Base-by-base conservation (phyloP, 768 basidiomycete genomes). In the Chlorophyllum brunneum region DNA sequence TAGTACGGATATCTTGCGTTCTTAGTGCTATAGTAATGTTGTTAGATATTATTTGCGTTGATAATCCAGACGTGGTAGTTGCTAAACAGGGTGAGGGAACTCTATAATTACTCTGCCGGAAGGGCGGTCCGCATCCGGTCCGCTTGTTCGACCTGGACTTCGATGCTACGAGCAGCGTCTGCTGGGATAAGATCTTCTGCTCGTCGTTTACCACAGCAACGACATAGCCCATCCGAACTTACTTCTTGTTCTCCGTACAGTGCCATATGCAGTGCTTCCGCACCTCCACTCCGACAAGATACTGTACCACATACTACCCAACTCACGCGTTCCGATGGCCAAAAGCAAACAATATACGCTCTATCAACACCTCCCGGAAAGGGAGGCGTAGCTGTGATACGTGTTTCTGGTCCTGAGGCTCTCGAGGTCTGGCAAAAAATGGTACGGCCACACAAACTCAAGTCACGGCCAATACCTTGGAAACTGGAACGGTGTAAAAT, bases 291-390 rank as follows among this genome's bases (percentile, higher is more conserved):
- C 15, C 34, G 10, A 16, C 46, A 11, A n/a, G 33, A 33, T n/a
- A 37, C 34, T 4, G 22, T 13, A 13, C n/a, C 11, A 23, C 8
- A 27, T 9, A 16, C n/a, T 8, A 15, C 38, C 1, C 40, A 36
- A 49, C 69, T 60, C 33, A 57, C 67, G 29, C 63, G 59, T 31
- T 76, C 76, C 18, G 70, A 75, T 55, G 73, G 84, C 4, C 86
- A 90, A 63, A 71, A 76, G n/a, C 61, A 67, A 20, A 95, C 93
- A 2, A 90, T 95, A 40, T 95, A 88, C 63, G 93, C 92, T 1
- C 75, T 94, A 23, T 90, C 92, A 0, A 93, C 92, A 0, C 89
- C 92, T 1, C 82, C 87, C 2, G 93, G 92, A 1, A 92, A 85
- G 56, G 91, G 80, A 3, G 93, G 92, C 13, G 78, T 95, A 15